These are phyloP conservation scores for Globisporangium camurandrum DNA, from an alignment of 352 stramenopile species.

Conservation along the genomic window DNA sequence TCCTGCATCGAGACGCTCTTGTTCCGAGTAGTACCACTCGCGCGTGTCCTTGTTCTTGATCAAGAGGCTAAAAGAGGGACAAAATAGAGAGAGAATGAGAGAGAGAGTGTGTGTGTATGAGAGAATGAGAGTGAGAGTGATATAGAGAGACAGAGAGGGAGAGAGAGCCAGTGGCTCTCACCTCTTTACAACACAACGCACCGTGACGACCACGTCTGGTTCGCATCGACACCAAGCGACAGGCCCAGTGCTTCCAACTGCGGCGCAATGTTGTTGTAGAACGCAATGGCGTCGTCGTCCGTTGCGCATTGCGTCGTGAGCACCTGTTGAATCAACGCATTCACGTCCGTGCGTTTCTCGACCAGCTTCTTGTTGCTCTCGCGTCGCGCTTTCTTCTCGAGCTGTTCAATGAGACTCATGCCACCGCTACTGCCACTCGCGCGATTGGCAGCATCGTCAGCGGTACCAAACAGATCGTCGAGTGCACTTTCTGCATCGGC, in stretches of 20 bases:
- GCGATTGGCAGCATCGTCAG: constrained; percentile 68
- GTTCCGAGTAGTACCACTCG: constrained; percentile 79
- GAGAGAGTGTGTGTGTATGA: no score
- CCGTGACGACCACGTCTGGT: constrained; percentile 78
- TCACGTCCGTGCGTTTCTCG: constrained; percentile 58
- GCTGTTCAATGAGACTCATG: constrained; percentile 84
- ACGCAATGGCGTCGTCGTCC: constrained; percentile 67
- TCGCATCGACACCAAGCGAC: constrained; percentile 50
- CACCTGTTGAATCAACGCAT: constrained; percentile 42
- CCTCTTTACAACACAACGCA: constrained; percentile 5
- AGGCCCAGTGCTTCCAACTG: constrained; percentile 66
- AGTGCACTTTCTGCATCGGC: constrained; percentile 71
- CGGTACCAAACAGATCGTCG: constrained; percentile 80
- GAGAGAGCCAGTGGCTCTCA: background rate
- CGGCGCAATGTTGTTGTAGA: constrained; percentile 42
- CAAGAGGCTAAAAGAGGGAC: constrained; percentile 27
- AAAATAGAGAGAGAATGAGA: background rate
- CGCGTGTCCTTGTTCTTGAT: constrained; percentile 87
- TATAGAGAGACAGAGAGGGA: no score
- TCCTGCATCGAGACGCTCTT: constrained; percentile 69
- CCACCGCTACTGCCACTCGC: constrained; percentile 55
- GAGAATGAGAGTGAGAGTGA: no score
- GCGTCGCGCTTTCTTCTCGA: constrained; percentile 80
- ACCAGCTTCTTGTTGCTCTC: constrained; percentile 87
- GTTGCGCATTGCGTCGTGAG: constrained; percentile 36